Conservation (phyloP, 495 filamentous ascomycete genomes). For the Emericellopsis terricola region DNA sequence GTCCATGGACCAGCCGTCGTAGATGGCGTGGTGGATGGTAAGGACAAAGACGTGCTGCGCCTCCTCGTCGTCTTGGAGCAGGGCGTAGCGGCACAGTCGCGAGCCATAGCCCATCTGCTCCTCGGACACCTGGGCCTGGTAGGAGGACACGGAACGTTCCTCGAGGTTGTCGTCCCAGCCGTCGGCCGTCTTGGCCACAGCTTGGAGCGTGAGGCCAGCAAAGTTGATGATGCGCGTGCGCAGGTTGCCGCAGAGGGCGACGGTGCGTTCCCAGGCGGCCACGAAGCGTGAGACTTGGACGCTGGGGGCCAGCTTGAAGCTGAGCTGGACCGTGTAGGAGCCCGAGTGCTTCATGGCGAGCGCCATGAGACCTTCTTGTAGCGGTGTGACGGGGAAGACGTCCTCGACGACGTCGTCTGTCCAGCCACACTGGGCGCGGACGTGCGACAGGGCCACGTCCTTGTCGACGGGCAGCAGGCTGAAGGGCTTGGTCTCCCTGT, state of each 20-base stretch:
- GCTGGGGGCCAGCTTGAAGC: not conserved
- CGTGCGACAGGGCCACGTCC: too few relatives aligned
- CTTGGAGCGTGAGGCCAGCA: slow-evolving; percentile 6
- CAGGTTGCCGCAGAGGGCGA: not conserved
- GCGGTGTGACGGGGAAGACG: slow-evolving; percentile 36
- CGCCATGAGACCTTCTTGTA: slow-evolving; percentile 28
- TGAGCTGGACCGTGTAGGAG: not conserved
- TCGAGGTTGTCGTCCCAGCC: not conserved
- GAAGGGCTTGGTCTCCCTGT: too few relatives aligned
- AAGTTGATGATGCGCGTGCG: slow-evolving; percentile 2
- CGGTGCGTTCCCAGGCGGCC: slow-evolving; percentile 1
- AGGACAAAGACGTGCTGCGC: slow-evolving; percentile 24
- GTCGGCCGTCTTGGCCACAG: slow-evolving; percentile 5
- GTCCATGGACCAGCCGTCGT: slow-evolving; percentile 4
- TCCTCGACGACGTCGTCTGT: slow-evolving; percentile 22
- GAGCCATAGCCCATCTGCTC: not conserved
- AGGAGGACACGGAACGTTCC: too few relatives aligned
- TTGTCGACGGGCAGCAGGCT: too few relatives aligned
- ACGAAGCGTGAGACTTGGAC: not conserved
- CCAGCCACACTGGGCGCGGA: too few relatives aligned
- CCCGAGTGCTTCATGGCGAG: not conserved
- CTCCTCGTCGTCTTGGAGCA: not conserved
- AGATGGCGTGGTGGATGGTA: slow-evolving; percentile 14
- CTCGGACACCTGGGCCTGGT: not conserved
- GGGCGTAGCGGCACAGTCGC: not conserved